Evolutionary conservation across 2,329 filamentous ascomycete species (phyloP).

Genomic region (Aspergillus alliaceus): DNA sequence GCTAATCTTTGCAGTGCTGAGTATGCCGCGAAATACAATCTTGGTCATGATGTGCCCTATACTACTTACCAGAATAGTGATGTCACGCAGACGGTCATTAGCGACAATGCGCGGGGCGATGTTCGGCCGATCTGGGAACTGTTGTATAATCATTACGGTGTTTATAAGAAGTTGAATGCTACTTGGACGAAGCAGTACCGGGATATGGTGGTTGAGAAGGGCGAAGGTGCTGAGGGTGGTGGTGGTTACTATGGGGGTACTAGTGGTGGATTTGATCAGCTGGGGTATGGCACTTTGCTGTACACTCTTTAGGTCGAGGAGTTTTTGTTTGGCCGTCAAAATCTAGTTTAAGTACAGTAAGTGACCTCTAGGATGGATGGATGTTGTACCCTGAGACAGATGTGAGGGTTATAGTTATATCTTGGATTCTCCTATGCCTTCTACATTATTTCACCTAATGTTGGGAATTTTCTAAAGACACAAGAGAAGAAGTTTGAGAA

Average conservation of each 20-base stretch:
- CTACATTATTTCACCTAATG: no score
- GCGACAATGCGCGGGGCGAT: conserved; percentile 29
- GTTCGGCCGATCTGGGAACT: conserved; percentile 43
- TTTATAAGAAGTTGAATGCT: conserved; percentile 39
- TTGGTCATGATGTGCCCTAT: conserved; percentile 45
- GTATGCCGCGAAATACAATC: conserved; percentile 43
- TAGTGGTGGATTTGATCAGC: conserved; percentile 45
- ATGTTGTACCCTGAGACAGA: no score
- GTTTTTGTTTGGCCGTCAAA: no score
- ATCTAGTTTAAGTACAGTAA: no score
- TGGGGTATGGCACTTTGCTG: conserved; percentile 37
- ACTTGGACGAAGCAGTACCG: conserved; percentile 41
- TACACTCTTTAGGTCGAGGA: conserved; percentile 17
- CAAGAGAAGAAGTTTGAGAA: no score
- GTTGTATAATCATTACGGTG: conserved; percentile 42
- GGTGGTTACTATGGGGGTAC: conserved; percentile 45
- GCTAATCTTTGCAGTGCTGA: conserved; percentile 4
- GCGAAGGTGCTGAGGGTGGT: conserved; percentile 44
- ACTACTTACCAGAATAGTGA: conserved; percentile 40
- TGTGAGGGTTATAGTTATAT: no score
- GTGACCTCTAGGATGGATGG: no score
- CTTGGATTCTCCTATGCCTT: no score
- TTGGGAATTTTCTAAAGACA: no score
- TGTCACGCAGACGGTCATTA: conserved; percentile 38
- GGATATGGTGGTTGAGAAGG: conserved; percentile 35